Evolutionary conservation across 768 basidiomycete genomes (phyloP).

Genomic region (Amanita pallidorosea): DNA sequence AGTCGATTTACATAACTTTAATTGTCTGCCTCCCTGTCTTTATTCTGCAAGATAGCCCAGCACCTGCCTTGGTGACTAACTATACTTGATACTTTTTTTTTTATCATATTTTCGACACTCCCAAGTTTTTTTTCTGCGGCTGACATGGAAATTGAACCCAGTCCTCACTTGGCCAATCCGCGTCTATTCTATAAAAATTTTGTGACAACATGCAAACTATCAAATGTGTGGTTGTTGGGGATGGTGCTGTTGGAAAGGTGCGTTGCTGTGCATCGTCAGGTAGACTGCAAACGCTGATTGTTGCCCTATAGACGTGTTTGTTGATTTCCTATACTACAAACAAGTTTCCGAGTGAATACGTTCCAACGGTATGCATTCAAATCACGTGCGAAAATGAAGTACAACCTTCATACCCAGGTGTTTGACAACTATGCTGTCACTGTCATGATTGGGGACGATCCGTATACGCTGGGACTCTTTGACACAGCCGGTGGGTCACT

Average conservation of each 20-base stretch:
- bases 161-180: slow-evolving; percentile 6
- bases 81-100: not conserved
- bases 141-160: slow-evolving; percentile 6
- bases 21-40: not conserved
- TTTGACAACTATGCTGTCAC: slow-evolving; percentile 99
- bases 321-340: slow-evolving; percentile 97
- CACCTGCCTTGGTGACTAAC: not conserved
- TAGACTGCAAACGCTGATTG: not conserved
- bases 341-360: slow-evolving; percentile 99
- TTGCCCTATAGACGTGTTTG: slow-evolving; percentile 71
- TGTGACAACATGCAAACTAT: slow-evolving; percentile 78
- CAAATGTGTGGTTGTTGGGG: slow-evolving; percentile 95
- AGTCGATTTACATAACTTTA: not conserved
- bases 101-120: not conserved
- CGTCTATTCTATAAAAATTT: slow-evolving; percentile 11
- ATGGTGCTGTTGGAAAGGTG: slow-evolving; percentile 99
- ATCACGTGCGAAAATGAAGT: slow-evolving; percentile 13
- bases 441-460: slow-evolving; percentile 99
- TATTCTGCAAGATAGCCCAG: not conserved
- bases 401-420: slow-evolving; percentile 39
- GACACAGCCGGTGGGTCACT: slow-evolving; percentile 89
- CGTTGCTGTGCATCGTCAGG: slow-evolving; percentile 8
- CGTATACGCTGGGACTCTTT: slow-evolving; percentile 95
- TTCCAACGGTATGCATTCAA: slow-evolving; percentile 73
- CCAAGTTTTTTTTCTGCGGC: slow-evolving; percentile 6